Evolutionary conservation across 352 stramenopile genomes (phyloP), one percentile per base, ranked within the genome.

Genomic region (Blastocystis sp.): DNA sequence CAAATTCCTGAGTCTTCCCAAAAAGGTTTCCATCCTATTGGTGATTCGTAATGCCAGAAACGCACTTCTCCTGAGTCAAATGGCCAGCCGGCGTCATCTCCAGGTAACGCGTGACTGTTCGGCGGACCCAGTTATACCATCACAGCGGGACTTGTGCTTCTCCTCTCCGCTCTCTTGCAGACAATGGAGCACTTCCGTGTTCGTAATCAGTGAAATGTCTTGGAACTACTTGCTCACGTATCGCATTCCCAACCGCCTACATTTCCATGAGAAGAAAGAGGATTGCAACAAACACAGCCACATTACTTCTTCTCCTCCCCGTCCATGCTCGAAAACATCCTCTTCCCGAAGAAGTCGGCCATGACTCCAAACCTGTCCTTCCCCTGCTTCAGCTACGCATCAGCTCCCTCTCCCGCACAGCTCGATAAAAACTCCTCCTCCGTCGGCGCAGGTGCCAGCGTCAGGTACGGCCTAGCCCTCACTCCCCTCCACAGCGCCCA

Each of bases 281-380:
- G 19, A 53, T 19, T n/a, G 14, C 7, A 38, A 40, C 43, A 45
- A 79, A 60, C 40, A 11, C 52, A 34, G 23, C 23, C 21, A 23
- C 48, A 21, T 38, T 41, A n/a, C 3, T 77, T 56, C 38, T 77
- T 53, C 41, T 60, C 34, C 34, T 38, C 23, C 40, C 21, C n/a
- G n/a, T 79, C 69, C 56, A 79, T 48, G 40, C 48, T 79, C 14
- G 69, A 48, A 61, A 79, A 79, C 69, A 79, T 79, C 14, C 69
- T 60, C 69, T 79, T 79, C 38, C 69, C 69, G 28, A 79, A 79
- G 48, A 64, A 79, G 10, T 79, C 69, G 0, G 69, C 69, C 14
- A 48, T 61, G 1, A 79, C 69, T 11, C 69, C 69, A 28, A 79
- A 62, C 41, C 69, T 43, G 40, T 79, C 69, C 23, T 60, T 45